phyloP scores from a whole-genome alignment of 2,329 filamentous ascomycete species.

The Neoascochyta sp. region DNA sequence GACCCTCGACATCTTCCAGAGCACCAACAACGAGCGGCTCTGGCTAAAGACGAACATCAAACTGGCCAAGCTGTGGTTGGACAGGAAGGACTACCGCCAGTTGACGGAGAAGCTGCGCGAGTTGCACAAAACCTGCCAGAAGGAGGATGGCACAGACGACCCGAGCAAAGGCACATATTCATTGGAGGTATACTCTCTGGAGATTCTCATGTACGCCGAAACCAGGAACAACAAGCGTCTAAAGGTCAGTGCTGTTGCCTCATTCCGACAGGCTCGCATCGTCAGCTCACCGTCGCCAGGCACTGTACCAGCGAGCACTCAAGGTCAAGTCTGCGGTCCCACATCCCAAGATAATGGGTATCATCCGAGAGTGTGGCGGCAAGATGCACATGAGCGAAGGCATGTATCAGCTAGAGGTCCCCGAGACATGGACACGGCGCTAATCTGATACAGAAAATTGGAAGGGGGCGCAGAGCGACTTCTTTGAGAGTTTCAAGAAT shows the following conservation, averaged over 20 bases:
- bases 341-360: constrained; percentile 98
- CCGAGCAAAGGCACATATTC: constrained; percentile 95
- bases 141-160: constrained; percentile 81
- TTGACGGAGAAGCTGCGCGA: constrained; percentile 82
- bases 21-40: constrained; percentile 92
- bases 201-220: constrained; percentile 98
- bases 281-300: constrained; percentile 40
- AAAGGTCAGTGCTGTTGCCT: constrained; percentile 53
- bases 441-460: constrained; percentile 69
- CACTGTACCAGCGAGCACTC: constrained; percentile 84
- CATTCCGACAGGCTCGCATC: constrained; percentile 18
- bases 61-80: constrained; percentile 83
- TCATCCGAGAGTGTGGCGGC: constrained; percentile 96
- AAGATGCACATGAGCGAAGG: constrained; percentile 99
- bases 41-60: constrained; percentile 99
- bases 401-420: constrained; percentile 19
- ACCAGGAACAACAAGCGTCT: constrained; percentile 96
- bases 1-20: constrained; percentile 92
- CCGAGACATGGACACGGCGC: constrained; percentile 13
- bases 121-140: constrained; percentile 83
- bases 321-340: constrained; percentile 94
- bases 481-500: constrained; percentile 98
- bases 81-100: constrained; percentile 80
- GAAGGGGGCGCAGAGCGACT: constrained; percentile 95
- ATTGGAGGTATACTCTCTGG: constrained; percentile 90